These are phyloP conservation scores for Hypoxylon sp. DNA, from an alignment of 2,329 filamentous ascomycete species.

Conservation along the genomic window DNA sequence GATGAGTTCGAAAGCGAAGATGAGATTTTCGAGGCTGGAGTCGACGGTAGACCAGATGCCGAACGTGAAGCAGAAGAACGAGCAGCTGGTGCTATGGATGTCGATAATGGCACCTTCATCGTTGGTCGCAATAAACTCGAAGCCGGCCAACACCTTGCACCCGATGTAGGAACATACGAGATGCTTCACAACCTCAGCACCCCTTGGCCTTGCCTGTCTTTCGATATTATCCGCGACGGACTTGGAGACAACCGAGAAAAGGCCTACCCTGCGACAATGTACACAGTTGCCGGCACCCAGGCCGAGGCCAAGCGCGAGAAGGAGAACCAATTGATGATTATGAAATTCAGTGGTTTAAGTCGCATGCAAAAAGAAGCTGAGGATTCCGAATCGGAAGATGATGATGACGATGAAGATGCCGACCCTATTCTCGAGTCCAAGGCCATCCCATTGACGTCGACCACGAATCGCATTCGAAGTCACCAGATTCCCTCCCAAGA, in stretches of 20 bases:
- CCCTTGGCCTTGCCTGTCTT: constrained; percentile 96
- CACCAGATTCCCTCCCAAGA: constrained; percentile 81
- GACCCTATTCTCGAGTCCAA: constrained; percentile 96
- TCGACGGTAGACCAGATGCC: constrained; percentile 90
- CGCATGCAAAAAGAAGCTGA: constrained; percentile 80
- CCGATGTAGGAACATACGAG: constrained; percentile 94
- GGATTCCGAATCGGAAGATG: constrained; percentile 72
- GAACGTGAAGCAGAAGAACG: constrained; percentile 91
- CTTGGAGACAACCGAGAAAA: constrained; percentile 85
- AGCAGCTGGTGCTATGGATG: constrained; percentile 83
- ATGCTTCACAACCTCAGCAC: constrained; percentile 96
- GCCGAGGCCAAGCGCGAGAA: constrained; percentile 76
- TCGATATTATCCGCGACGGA: constrained; percentile 87
- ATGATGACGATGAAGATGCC: constrained; percentile 76
- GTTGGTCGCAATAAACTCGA: constrained; percentile 92
- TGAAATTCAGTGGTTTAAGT: constrained; percentile 93
- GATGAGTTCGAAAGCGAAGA: constrained; percentile 89
- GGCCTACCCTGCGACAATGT: constrained; percentile 94
- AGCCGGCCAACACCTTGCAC: constrained; percentile 87
- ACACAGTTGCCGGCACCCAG: constrained; percentile 93
- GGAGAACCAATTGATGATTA: constrained; percentile 94
- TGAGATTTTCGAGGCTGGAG: constrained; percentile 92
- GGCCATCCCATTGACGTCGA: constrained; percentile 83
- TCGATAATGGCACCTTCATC: constrained; percentile 93
- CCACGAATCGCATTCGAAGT: constrained; percentile 91